phyloP scores from a whole-genome alignment of 2,329 filamentous ascomycete species.

The Aspergillus bombycis region DNA sequence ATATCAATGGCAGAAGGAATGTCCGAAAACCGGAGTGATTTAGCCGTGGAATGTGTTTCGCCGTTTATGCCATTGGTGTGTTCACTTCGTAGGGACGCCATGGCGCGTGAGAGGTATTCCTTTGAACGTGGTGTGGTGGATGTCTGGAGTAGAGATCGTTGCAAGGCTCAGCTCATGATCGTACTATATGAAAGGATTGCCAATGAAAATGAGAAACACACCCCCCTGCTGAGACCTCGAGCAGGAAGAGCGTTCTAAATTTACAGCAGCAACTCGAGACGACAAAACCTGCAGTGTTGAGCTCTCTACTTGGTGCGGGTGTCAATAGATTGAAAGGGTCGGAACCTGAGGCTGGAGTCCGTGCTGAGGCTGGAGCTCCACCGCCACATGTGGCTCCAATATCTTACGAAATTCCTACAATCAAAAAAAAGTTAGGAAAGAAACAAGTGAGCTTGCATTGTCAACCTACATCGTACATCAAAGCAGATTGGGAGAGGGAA shows the following conservation, averaged over 20 bases:
- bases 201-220: conserved; percentile 14
- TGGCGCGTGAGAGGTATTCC: conserved; percentile 34
- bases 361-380: conserved; percentile 28
- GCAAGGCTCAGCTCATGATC: conserved; percentile 36
- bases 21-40: conserved; percentile 59
- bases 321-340: conserved; percentile 16
- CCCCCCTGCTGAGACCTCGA: conserved; percentile 2
- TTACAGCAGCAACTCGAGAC: conserved; percentile 12
- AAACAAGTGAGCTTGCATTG: neutral
- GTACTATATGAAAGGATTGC: conserved; percentile 9
- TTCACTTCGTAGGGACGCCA: conserved; percentile 57
- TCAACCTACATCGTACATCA: neutral
- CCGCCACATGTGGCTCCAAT: conserved; percentile 28
- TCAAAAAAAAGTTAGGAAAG: neutral
- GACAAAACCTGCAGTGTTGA: conserved; percentile 22
- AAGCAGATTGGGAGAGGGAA: no score
- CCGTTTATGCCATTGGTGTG: conserved; percentile 57
- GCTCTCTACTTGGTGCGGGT: conserved; percentile 12
- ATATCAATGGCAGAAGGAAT: conserved; percentile 67
- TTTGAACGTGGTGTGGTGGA: conserved; percentile 22
- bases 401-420: no score
- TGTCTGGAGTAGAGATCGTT: conserved; percentile 20
- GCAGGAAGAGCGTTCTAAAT: conserved; percentile 13
- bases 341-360: conserved; percentile 17
- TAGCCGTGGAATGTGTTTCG: conserved; percentile 34